Percentiles rank a stretch among this genome's conserved stretches.
These are phyloP conservation scores for Fusarium camptoceras DNA, from an alignment of 2,329 filamentous ascomycete species.

Conservation along the genomic window DNA sequence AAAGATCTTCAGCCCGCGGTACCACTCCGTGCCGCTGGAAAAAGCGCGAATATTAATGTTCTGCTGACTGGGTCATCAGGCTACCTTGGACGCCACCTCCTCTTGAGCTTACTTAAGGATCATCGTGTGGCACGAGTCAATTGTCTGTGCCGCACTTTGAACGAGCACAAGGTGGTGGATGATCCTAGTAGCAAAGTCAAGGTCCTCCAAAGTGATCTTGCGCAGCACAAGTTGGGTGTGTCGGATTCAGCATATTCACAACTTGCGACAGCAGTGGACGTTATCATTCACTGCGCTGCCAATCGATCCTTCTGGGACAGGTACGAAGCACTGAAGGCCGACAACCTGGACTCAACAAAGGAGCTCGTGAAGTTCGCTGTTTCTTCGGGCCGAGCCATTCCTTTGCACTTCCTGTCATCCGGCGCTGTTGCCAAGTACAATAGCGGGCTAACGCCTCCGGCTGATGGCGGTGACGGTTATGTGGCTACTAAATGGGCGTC, in stretches of 20 bases:
- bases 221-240: not conserved
- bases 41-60: not conserved
- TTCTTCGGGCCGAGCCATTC: not conserved
- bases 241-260: not conserved
- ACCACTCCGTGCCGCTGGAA: not conserved
- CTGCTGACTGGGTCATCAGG: not conserved
- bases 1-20: too few relatives aligned
- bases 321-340: not conserved
- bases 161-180: not conserved
- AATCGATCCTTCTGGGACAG: constrained; percentile 1
- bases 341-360: not conserved
- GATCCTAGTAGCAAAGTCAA: not conserved
- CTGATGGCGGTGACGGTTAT: not conserved
- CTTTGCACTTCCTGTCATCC: not conserved
- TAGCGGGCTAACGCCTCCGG: not conserved
- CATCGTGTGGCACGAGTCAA: not conserved
- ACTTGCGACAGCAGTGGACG: not conserved
- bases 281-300: not conserved
- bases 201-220: not conserved
- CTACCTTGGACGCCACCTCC: not conserved
- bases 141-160: not conserved
- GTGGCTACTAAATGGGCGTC: not conserved
- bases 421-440: not conserved
- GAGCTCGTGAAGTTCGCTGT: not conserved
- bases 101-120: not conserved